Conservation (phyloP, 352 stramenopile genomes). For the Pythium aquatile region DNA sequence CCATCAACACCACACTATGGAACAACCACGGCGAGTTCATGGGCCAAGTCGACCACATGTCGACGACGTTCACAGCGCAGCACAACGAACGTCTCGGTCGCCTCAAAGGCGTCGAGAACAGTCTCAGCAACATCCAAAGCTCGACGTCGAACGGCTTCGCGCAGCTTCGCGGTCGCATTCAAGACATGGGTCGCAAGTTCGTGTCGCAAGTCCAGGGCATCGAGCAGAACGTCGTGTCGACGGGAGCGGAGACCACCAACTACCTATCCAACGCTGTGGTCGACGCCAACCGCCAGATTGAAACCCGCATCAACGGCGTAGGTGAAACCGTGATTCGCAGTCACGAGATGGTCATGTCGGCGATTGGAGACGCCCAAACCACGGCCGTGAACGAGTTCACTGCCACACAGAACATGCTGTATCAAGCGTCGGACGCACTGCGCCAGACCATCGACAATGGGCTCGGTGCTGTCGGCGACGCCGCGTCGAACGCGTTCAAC, state of each 20-base stretch:
- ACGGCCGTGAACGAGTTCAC: slow-evolving; percentile 13
- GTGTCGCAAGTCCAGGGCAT: slow-evolving; percentile 14
- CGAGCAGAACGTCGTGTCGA: slow-evolving; percentile 10
- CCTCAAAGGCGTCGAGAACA: slow-evolving; percentile 8
- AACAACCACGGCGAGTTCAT: slow-evolving; percentile 19
- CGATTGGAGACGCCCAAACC: slow-evolving; percentile 7
- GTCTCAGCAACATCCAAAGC: slow-evolving; percentile 13
- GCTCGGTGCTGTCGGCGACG: not conserved
- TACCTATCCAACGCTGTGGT: slow-evolving; percentile 16
- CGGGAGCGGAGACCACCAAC: slow-evolving; percentile 16
- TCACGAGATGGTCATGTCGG: slow-evolving; percentile 13
- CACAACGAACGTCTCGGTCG: slow-evolving; percentile 15
- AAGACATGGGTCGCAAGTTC: slow-evolving; percentile 17
- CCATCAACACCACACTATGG: slow-evolving; percentile 20
- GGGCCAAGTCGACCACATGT: slow-evolving; percentile 13
- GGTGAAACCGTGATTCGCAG: slow-evolving; percentile 12
- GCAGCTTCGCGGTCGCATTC: slow-evolving; percentile 9
- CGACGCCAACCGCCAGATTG: slow-evolving; percentile 7
- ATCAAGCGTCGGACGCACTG: slow-evolving; percentile 4
- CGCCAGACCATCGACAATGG: slow-evolving; percentile 14
- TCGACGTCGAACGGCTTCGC: slow-evolving; percentile 7
- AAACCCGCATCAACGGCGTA: slow-evolving; percentile 13
- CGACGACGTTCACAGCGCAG: slow-evolving; percentile 13
- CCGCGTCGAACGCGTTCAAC: slow-evolving; percentile 12
- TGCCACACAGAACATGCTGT: slow-evolving; percentile 10